Conservation (phyloP, 2,329 filamentous ascomycete genomes). For the Fusarium illudens region DNA sequence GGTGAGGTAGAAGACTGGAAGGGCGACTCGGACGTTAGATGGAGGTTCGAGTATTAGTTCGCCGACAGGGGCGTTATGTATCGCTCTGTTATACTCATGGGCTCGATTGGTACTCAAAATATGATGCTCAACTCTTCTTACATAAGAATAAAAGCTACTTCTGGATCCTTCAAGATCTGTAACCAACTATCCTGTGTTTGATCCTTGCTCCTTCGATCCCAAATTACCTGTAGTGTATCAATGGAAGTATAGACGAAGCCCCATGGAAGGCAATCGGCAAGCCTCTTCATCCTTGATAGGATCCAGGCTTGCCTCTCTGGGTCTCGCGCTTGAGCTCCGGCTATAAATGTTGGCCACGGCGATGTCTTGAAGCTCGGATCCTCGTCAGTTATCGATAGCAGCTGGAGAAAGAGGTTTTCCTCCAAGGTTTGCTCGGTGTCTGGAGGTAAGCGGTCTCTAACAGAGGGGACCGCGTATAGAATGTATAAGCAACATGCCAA, state of each 20-base stretch:
- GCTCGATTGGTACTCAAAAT: neutral
- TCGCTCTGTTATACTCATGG: neutral
- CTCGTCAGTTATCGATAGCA: neutral
- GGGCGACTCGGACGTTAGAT: constrained; percentile 70
- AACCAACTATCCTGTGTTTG: neutral
- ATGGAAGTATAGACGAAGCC: constrained; percentile 17
- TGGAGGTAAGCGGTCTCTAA: neutral
- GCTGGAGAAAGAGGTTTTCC: neutral
- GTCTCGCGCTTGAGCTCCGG: constrained; percentile 9
- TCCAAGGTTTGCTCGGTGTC: neutral
- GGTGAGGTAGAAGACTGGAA: constrained; percentile 62
- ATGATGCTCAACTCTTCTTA: neutral
- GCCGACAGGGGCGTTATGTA: neutral
- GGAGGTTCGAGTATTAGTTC: constrained; percentile 68
- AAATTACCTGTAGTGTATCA: constrained; percentile 8
- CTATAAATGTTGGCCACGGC: constrained; percentile 13
- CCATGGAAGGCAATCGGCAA: constrained; percentile 1
- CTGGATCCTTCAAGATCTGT: constrained; percentile 9
- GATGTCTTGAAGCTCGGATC: constrained; percentile 22
- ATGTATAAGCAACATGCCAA: constrained; percentile 12
- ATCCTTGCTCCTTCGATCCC: neutral
- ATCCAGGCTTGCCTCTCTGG: neutral
- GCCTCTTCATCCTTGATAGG: constrained; percentile 1
- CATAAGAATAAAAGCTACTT: constrained; percentile 7
- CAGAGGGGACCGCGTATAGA: neutral